Evolutionary conservation across 2,329 filamentous ascomycete genomes (phyloP), one percentile per base, ranked within the genome.

Genomic region (Fusarium sp.): DNA sequence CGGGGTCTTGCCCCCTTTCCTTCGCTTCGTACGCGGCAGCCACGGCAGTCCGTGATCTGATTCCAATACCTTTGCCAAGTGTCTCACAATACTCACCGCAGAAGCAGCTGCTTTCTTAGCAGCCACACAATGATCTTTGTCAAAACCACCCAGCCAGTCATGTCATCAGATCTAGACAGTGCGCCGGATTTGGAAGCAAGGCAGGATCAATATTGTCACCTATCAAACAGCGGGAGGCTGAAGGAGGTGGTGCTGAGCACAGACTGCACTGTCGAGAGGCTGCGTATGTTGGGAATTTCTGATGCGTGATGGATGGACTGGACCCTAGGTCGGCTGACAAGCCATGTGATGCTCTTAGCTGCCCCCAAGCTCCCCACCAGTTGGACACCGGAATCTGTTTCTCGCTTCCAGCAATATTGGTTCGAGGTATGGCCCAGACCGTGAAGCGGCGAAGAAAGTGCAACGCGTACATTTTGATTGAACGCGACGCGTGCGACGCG

Each of bases 291-390:
- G 52, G 57, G 69, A 66, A 59, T 73, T 57, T 48, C 36, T 34
- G 70, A 68, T 68, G 63, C 42, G 64, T 73, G 52, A 75, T 63
- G 58, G 56, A 30, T 59, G 42, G 54, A 51, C 56, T 59, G 56
- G 66, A 76, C 65, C 55, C 58, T 59, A 44, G 75, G 76, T 78
- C 76, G 73, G 75, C 76, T 78, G 76, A 78, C 71, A 66, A 70
- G 71, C 76, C 76, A 78, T 78, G 75, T 77, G 76, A 78, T 75
- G 62, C 64, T 52, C 69, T 56, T 70, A 64, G 54, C 57, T 59
- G 54, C 66, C 48, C 32, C 52, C 39, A 47, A 60, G 41, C 41
- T 61, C 51, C 52, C 55, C 65, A 68, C 38, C 65, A 48, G 56
- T 41, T 47, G 65, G 45, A 41, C 58, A 60, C 54, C 41, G 42